Conservation (phyloP, 2,329 filamentous ascomycete genomes). For the Graphilbum sp. region DNA sequence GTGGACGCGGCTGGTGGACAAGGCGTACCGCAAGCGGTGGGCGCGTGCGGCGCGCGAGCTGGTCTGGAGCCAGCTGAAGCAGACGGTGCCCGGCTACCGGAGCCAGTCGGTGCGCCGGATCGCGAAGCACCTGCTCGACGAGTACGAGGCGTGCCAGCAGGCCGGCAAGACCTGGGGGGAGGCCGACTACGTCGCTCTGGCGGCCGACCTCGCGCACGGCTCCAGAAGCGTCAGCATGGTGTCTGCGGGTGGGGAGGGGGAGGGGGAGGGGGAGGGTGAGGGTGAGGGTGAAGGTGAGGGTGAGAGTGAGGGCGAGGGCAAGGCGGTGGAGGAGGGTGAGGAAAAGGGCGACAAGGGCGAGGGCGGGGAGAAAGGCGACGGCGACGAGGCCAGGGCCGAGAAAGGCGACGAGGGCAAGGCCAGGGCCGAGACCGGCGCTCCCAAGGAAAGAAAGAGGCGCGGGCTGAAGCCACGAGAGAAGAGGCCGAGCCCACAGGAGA, state of each 20-base stretch:
- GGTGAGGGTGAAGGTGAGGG: background rate
- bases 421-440: background rate
- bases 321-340: background rate
- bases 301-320: background rate
- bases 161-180: constrained; percentile 1
- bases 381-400: background rate
- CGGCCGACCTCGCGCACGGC: background rate
- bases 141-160: constrained; percentile 3
- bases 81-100: constrained; percentile 7
- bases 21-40: constrained; percentile 6
- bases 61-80: constrained; percentile 11
- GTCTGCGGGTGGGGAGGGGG: background rate
- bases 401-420: background rate
- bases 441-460: background rate
- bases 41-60: constrained; percentile 8
- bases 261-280: background rate
- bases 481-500: constrained; percentile 1
- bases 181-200: too few species aligned
- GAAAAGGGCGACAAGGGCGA: background rate
- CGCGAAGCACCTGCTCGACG: constrained; percentile 6
- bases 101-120: constrained; percentile 6
- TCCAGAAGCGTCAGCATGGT: background rate
- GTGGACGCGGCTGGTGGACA: constrained; percentile 24
- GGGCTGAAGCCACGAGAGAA: background rate
- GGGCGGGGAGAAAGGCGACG: background rate